Conservation (phyloP, 108 stramenopile genomes). For the Tribonema minus region DNA sequence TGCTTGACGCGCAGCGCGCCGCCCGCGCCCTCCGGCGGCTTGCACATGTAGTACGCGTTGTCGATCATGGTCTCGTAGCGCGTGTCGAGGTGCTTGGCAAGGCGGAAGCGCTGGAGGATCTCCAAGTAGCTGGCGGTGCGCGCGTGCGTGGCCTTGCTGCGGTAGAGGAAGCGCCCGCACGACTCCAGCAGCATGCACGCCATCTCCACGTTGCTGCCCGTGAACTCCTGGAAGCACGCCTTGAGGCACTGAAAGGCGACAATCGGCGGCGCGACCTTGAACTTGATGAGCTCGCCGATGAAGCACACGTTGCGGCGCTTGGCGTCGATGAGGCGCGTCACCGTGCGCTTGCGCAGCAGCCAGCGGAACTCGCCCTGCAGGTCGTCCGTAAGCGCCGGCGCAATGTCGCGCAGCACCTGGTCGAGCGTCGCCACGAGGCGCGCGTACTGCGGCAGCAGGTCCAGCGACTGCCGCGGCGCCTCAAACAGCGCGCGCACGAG, state of each 20-base stretch:
- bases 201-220: no score
- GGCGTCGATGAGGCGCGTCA: slow-evolving; percentile 38
- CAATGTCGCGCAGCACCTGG: slow-evolving; percentile 3
- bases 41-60: slow-evolving; percentile 43
- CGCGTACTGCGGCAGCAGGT: slow-evolving; percentile 81
- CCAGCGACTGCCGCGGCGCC: slow-evolving; percentile 71
- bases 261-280: slow-evolving; percentile 80
- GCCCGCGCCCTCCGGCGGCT: slow-evolving; percentile 26
- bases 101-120: slow-evolving; percentile 74
- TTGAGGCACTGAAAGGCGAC: slow-evolving; percentile 74
- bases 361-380: slow-evolving; percentile 76
- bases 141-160: slow-evolving; percentile 68
- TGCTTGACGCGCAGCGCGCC: slow-evolving; percentile 51
- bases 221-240: slow-evolving; percentile 80
- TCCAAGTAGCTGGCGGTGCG: slow-evolving; percentile 70
- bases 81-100: slow-evolving; percentile 72
- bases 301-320: slow-evolving; percentile 74
- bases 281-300: slow-evolving; percentile 88
- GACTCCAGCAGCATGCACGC: no score
- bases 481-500: slow-evolving; percentile 72
- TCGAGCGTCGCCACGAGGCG: slow-evolving; percentile 75
- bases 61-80: slow-evolving; percentile 65
- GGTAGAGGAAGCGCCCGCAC: slow-evolving; percentile 84
- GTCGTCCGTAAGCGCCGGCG: slow-evolving; percentile 63
- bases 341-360: background rate